Evolutionary conservation across 2,329 filamentous ascomycete species (phyloP).

Genomic region (Colletotrichum sp.): DNA sequence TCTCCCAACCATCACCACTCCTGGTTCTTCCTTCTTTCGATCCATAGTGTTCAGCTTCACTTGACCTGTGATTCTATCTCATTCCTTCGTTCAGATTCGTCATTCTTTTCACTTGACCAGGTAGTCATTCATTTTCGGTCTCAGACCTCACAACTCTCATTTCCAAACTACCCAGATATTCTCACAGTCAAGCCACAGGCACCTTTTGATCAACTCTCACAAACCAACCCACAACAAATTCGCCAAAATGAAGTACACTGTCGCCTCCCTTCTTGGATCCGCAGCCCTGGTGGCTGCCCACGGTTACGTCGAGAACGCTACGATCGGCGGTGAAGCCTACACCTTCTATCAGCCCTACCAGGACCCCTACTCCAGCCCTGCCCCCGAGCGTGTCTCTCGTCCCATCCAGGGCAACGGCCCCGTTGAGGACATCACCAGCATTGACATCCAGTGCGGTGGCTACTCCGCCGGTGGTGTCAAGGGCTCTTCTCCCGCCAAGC

Average conservation of each 20-base stretch:
- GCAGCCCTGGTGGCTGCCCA: slow-evolving; percentile 51
- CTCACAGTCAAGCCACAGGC: slow-evolving; percentile 9
- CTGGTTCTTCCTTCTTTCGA: background rate
- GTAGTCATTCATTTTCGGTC: slow-evolving; percentile 21
- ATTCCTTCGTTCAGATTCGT: slow-evolving; percentile 19
- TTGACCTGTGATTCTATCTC: slow-evolving; percentile 22
- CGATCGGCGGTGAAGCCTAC: slow-evolving; percentile 42
- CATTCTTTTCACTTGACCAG: slow-evolving; percentile 23
- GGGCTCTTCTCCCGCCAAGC: slow-evolving; percentile 55
- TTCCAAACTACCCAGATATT: slow-evolving; percentile 11
- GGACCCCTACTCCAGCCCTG: slow-evolving; percentile 45
- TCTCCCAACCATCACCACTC: background rate
- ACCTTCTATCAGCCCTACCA: slow-evolving; percentile 41
- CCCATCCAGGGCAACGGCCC: slow-evolving; percentile 63
- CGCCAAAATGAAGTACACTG: slow-evolving; percentile 23
- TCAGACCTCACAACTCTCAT: slow-evolving; percentile 14
- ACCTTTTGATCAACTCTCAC: background rate
- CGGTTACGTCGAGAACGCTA: slow-evolving; percentile 51
- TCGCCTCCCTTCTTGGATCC: slow-evolving; percentile 29
- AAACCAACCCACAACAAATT: background rate
- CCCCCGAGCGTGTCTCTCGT: slow-evolving; percentile 58
- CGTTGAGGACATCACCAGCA: slow-evolving; percentile 55
- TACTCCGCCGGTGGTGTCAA: slow-evolving; percentile 51
- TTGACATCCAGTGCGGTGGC: slow-evolving; percentile 63
- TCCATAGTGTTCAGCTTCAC: slow-evolving; percentile 21